Base-by-base conservation (phyloP, 2,329 filamentous ascomycete genomes). In the Periconia sp. region DNA sequence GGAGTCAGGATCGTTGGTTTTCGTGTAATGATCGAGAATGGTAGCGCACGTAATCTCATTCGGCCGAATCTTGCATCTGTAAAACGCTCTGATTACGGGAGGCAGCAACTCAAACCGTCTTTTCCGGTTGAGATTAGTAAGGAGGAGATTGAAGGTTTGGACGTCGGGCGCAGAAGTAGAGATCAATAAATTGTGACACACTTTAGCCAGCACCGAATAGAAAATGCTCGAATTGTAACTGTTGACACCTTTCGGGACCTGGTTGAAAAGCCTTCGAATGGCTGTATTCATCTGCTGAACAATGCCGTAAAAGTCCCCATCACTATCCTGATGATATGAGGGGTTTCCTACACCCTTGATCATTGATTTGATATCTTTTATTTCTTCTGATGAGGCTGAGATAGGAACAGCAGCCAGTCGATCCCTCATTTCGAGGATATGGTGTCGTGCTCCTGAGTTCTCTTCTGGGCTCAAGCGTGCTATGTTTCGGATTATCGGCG, bases 91-190 rank as follows among this genome's bases (percentile, higher is more conserved):
- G 20, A 76, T 69, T 19, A 75, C 62, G 35, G 56, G 41, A 33
- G 70, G 59, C n/a, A 65, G 58, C 40, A 74, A 49, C 1, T 57
- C 49, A 11, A 53, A 54, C n/a, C 58, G 61, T 40, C 62, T 54
- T 61, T 66, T 71, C 33, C 63, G 60, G 45, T 57, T 60, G 47
- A 93, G 85, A n/a, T 83, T 82, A n/a, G 82, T 70, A 2, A 93
- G 81, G 23, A 94, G 78, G 13, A 81, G 80, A 65, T 92, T 92
- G 75, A 86, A 91, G 3, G 86, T 91, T 58, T 85, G 79, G 35
- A 89, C 81, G 56, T 84, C 84, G 0, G 89, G 88, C 0, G 85
- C 82, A 17, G 83, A 77, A 1, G 80, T 70, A 2, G 84, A 85
- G 3, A 84, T 75, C 15, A 91, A 78, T 2, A 94, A 74, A 64